phyloP scores from a whole-genome alignment of 805 yeast species.

The Wickerhamiella sorbophila region DNA sequence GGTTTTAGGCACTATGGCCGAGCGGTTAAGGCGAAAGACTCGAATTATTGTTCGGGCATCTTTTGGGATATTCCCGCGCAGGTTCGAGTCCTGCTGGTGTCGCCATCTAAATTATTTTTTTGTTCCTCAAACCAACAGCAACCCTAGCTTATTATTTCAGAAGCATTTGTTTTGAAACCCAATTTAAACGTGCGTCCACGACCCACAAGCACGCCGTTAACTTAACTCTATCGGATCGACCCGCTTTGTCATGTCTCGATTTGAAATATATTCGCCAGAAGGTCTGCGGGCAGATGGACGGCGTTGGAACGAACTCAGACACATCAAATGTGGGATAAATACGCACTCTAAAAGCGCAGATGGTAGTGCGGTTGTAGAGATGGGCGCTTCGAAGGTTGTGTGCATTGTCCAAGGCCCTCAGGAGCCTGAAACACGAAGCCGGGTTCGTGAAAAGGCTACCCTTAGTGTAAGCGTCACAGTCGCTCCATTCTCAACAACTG shows the following conservation, averaged over 20 bases:
- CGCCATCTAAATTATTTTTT: slow-evolving; percentile 10
- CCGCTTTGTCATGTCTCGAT: slow-evolving; percentile 11
- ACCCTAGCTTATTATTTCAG: no score
- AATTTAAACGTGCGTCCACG: no score
- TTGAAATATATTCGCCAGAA: slow-evolving; percentile 85
- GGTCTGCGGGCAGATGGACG: slow-evolving; percentile 87
- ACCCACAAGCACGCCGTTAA: no score
- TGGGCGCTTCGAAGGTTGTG: slow-evolving; percentile 79
- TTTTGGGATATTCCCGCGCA: slow-evolving; percentile 21
- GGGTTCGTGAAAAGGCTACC: slow-evolving; percentile 35
- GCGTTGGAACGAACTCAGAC: slow-evolving; percentile 83
- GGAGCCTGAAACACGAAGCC: slow-evolving; percentile 52
- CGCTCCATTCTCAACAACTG: slow-evolving; percentile 69
- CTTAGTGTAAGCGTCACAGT: slow-evolving; percentile 52
- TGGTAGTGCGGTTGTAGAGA: slow-evolving; percentile 85
- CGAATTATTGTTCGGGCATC: slow-evolving; percentile 15
- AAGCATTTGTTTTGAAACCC: no score
- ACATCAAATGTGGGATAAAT: slow-evolving; percentile 64
- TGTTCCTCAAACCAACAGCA: no score
- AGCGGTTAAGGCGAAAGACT: slow-evolving; percentile 21
- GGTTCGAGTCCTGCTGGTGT: slow-evolving; percentile 21
- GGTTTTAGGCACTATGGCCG: slow-evolving; percentile 20
- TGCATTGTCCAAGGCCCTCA: slow-evolving; percentile 82
- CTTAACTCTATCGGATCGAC: no score
- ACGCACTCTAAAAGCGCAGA: slow-evolving; percentile 75